These are phyloP conservation scores for Vitis rotundifolia DNA, from an alignment of 164 flowering plant genomes.

Conservation along the genomic window DNA sequence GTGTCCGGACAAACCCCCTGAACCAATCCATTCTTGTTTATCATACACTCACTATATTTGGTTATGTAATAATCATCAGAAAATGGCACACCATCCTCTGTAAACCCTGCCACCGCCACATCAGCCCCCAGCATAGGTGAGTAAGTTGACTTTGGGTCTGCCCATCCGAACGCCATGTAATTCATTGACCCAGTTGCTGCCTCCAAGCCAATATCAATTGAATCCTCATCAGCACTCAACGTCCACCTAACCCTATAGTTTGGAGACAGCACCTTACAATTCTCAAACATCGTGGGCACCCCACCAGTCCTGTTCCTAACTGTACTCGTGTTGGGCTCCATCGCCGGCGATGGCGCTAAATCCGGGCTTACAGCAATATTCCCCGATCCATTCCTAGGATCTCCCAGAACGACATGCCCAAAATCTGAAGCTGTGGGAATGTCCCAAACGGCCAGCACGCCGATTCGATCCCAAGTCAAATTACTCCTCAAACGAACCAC, in stretches of 20 bases:
- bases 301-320: slow-evolving; percentile 6
- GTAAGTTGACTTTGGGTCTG: slow-evolving; percentile 43
- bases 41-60: slow-evolving; percentile 70
- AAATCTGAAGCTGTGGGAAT: slow-evolving; percentile 67
- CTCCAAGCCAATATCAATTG: slow-evolving; percentile 84
- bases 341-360: slow-evolving; percentile 33
- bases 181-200: slow-evolving; percentile 56
- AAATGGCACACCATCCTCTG: slow-evolving; percentile 78
- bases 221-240: slow-evolving; percentile 35
- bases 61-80: slow-evolving; percentile 87
- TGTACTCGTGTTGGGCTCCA: neutral
- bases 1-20: slow-evolving; percentile 93
- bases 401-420: slow-evolving; percentile 59
- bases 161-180: slow-evolving; percentile 98
- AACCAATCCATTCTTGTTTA: slow-evolving; percentile 58
- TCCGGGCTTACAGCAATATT: slow-evolving; percentile 8
- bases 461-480: slow-evolving; percentile 71
- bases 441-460: slow-evolving; percentile 82
- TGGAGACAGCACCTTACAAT: slow-evolving; percentile 63
- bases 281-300: slow-evolving; percentile 82
- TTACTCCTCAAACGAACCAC: slow-evolving; percentile 54
- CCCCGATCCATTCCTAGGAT: slow-evolving; percentile 15
- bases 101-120: slow-evolving; percentile 80
- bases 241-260: slow-evolving; percentile 82
- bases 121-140: slow-evolving; percentile 73